Evolutionary conservation across 257 asterid species (phyloP).

Genomic region (Nicotiana tabacum): DNA sequence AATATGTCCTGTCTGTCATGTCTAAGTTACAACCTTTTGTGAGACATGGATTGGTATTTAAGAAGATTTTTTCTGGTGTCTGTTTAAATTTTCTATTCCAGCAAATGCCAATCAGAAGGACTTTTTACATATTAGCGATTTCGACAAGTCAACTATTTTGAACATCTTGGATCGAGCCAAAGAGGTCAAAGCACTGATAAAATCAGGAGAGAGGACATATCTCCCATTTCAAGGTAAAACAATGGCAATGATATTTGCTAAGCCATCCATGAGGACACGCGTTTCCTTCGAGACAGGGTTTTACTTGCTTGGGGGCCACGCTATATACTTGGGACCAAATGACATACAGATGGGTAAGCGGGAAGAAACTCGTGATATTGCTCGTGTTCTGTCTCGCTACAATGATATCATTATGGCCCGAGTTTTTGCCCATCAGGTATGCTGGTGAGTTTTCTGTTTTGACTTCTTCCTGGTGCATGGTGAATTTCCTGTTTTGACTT

Average conservation of each 20-base stretch:
- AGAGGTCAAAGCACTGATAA: slow-evolving; percentile 82
- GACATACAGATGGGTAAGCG: slow-evolving; percentile 99
- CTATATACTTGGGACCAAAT: slow-evolving; percentile 83
- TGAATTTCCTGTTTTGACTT: slow-evolving; percentile 25
- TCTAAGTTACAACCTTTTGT: background rate
- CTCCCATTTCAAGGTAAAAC: slow-evolving; percentile 92
- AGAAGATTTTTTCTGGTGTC: background rate
- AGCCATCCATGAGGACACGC: slow-evolving; percentile 98
- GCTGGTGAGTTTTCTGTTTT: slow-evolving; percentile 44
- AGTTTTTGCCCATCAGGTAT: slow-evolving; percentile 96
- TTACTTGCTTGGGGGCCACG: slow-evolving; percentile 94
- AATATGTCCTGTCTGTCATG: background rate
- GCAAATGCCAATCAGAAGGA: slow-evolving; percentile 67
- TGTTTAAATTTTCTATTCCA: slow-evolving; percentile 25
- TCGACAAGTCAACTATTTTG: slow-evolving; percentile 69
- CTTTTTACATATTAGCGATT: slow-evolving; percentile 78
- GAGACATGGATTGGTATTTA: background rate
- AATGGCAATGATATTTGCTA: slow-evolving; percentile 97
- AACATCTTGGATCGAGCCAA: slow-evolving; percentile 71
- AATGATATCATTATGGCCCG: slow-evolving; percentile 99
- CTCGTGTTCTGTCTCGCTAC: slow-evolving; percentile 92
- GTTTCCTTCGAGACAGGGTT: slow-evolving; percentile 98
- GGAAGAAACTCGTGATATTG: slow-evolving; percentile 97
- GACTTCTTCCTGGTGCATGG: slow-evolving; percentile 17
- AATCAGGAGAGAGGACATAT: slow-evolving; percentile 84